Percentiles rank a stretch among this genome's conserved stretches.
Conservation (phyloP, 805 yeast species). For the Kurtzmaniella fragi region DNA sequence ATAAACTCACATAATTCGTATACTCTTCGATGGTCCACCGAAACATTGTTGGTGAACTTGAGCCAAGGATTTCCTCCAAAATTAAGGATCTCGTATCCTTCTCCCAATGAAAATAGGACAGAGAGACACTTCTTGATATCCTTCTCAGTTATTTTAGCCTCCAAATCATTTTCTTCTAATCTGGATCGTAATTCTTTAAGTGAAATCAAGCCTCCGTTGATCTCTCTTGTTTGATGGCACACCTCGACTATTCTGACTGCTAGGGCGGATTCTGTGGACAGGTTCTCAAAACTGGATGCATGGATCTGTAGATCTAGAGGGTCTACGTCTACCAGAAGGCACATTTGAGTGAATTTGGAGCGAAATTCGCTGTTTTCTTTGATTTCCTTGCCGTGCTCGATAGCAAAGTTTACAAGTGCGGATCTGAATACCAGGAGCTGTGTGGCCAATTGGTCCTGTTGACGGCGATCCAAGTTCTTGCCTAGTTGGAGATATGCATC, state of each 20-base stretch:
- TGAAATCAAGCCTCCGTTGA: conserved; percentile 80
- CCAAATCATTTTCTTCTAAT: conserved; percentile 23
- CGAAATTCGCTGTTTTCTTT: conserved; percentile 60
- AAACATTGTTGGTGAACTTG: conserved; percentile 26
- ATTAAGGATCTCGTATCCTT: conserved; percentile 60
- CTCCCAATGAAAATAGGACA: conserved; percentile 54
- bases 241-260: conserved; percentile 73
- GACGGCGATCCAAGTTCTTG: conserved; percentile 43
- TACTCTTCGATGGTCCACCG: conserved; percentile 62
- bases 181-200: conserved; percentile 38
- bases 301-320: conserved; percentile 46
- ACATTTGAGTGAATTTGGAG: conserved; percentile 68
- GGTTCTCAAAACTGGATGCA: conserved; percentile 21
- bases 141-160: conserved; percentile 26
- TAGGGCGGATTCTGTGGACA: conserved; percentile 47
- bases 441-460: conserved; percentile 56
- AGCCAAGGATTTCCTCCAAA: conserved; percentile 56
- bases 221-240: conserved; percentile 61
- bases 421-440: conserved; percentile 76
- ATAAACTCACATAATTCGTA: conserved; percentile 71
- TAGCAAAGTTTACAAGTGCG: conserved; percentile 70
- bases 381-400: conserved; percentile 65
- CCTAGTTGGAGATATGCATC: conserved; percentile 48
- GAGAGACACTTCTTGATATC: conserved; percentile 58
- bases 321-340: conserved; percentile 78